Evolutionary conservation across 108 stramenopile species (phyloP).

Genomic region (Conticribra weissflogii): DNA sequence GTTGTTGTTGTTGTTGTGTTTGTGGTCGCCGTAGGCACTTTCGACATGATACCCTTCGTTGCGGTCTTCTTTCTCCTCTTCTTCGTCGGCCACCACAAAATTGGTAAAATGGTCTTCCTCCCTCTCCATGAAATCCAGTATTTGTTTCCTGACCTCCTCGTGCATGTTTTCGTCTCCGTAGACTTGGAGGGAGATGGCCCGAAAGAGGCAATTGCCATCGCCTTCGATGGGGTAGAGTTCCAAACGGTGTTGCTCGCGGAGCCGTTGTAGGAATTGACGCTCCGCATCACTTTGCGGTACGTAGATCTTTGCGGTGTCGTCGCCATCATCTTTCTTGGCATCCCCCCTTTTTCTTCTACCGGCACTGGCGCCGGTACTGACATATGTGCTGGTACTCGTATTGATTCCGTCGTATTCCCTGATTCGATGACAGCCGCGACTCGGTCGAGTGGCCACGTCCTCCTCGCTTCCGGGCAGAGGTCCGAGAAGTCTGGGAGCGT

Average conservation of each 20-base stretch:
- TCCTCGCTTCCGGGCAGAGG: neutral
- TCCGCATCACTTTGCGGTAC: no score
- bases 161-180: slow-evolving; percentile 93
- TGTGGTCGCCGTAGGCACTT: no score
- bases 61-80: no score
- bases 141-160: slow-evolving; percentile 74
- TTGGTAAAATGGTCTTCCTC: slow-evolving; percentile 74
- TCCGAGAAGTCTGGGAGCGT: neutral
- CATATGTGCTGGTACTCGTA: neutral
- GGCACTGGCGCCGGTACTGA: neutral
- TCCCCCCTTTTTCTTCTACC: no score
- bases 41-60: no score
- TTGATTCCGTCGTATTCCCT: neutral
- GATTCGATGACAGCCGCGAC: no score
- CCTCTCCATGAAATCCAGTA: slow-evolving; percentile 91
- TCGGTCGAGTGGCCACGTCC: neutral
- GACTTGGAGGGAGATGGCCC: slow-evolving; percentile 93
- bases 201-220: slow-evolving; percentile 98
- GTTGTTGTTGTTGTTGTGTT: no score
- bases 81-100: no score
- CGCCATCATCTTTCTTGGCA: no score
- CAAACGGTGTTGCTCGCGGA: slow-evolving; percentile 41
- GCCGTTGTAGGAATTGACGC: slow-evolving; percentile 11
- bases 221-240: slow-evolving; percentile 79
- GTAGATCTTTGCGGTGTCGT: neutral